phyloP scores from a whole-genome alignment of 306 rosid species.

The Lathyrus sativus region DNA sequence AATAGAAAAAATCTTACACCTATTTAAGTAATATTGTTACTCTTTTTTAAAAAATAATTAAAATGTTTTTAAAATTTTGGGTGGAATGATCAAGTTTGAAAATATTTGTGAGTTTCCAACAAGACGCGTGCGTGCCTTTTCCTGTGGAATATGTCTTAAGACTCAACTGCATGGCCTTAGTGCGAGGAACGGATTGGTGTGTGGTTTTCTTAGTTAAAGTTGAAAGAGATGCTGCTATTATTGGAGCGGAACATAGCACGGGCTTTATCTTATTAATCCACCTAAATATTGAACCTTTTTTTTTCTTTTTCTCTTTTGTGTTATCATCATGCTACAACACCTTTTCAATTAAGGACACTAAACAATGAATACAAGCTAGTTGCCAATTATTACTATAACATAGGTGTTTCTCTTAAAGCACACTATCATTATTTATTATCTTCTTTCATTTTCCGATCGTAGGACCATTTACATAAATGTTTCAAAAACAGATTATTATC shows the following conservation, averaged over 20 bases:
- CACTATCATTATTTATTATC: not conserved
- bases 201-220: not conserved
- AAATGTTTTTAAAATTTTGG: no score
- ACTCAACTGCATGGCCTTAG: constrained; percentile 37
- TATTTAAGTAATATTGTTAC: no score
- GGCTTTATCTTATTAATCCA: not conserved
- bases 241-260: constrained; percentile 5
- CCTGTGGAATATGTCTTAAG: constrained; percentile 31
- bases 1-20: no score
- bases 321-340: constrained; percentile 9
- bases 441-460: not conserved
- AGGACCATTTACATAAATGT: not conserved
- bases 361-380: not conserved
- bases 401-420: not conserved
- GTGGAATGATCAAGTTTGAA: no score
- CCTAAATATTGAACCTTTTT: not conserved
- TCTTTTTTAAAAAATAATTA: no score
- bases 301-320: not conserved
- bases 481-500: no score
- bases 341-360: not conserved
- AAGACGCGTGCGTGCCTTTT: constrained; percentile 34
- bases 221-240: constrained; percentile 30
- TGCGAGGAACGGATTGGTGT: constrained; percentile 23
- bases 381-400: not conserved
- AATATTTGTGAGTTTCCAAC: not conserved